Evolutionary conservation across 1,139 yeast genomes (phyloP), one percentile per base, ranked within the genome.

Genomic region (Candida sanyaensis): DNA sequence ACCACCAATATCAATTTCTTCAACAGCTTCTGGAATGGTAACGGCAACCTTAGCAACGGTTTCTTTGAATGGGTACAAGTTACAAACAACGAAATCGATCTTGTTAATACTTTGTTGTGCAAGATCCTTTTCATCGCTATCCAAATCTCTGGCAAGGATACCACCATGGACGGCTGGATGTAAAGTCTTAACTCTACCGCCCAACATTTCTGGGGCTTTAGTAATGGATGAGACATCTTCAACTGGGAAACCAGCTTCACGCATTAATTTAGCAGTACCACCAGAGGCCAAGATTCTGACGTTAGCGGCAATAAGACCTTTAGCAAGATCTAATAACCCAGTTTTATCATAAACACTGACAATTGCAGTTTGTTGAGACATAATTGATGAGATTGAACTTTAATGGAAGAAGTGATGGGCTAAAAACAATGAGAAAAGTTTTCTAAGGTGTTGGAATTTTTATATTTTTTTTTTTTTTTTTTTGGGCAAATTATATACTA

Each of bases 101-200:
- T 91, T 93, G 61, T 88, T 96, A 64, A 93, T 92, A 51, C 93
- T 86, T 73, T 92, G 97, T 47, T 83, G 86, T 50, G 79, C 79
- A 65, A 93, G 82, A 69, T 93, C 99, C 59, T 81, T 73, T 70
- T 91, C 96, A 69, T 93, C 99, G 54, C 88, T 78, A 61, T 88
- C 96, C 65, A 88, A 79, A 73, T 93, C 83, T 75, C 98, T 84
- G 47, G 99, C 98, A 59, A 93, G 81, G 61, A 93, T 93, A 77
- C 98, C 99, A 59, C 96, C 99, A 68, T 93, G 99, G 52, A 93
- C 97, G 41, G 98, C 98, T 38, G 99, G 99, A 69, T 93, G 99
- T 62, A 93, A 80, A 51, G 99, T 93, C 78, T 93, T 93, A 61
- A 93, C 99, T 74, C 99, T 83, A 54, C 99, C 99, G 50, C 97